Conservation (phyloP, 208 protist genomes). For the Novymonas esmeraldas region DNA sequence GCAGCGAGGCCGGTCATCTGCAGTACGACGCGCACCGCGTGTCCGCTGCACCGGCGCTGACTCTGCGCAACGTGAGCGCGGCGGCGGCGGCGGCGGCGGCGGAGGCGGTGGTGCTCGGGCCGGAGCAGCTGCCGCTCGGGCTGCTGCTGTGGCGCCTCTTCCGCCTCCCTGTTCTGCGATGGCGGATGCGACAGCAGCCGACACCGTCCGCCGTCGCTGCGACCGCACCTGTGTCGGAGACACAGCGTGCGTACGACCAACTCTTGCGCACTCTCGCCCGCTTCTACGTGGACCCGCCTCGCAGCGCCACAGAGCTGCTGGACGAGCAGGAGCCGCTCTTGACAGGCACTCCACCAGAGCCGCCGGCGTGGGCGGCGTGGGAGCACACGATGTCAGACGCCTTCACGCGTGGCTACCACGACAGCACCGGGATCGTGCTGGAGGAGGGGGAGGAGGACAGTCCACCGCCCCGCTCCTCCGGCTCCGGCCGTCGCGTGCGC, state of each 20-base stretch:
- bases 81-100: background rate
- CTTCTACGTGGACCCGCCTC: constrained; percentile 38
- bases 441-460: background rate
- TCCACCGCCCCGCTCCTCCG: background rate
- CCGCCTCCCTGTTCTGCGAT: constrained; percentile 33
- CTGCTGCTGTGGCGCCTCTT: constrained; percentile 54
- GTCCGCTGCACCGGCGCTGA: constrained; percentile 24
- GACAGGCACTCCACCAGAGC: constrained; percentile 12
- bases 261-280: constrained; percentile 25
- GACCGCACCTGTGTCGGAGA: background rate
- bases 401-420: constrained; percentile 32
- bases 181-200: constrained; percentile 13
- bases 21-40: constrained; percentile 36
- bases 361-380: constrained; percentile 39
- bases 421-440: background rate
- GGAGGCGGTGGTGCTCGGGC: background rate
- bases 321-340: constrained; percentile 27
- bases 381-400: constrained; percentile 20
- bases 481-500: constrained; percentile 31
- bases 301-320: constrained; percentile 19
- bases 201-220: background rate
- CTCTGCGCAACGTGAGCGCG: too few relatives aligned
- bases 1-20: constrained; percentile 13
- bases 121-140: constrained; percentile 34
- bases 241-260: constrained; percentile 18